These are phyloP conservation scores for Bothriochloa decipiens DNA, from an alignment of 176 grass and related monocot species.

Conservation along the genomic window DNA sequence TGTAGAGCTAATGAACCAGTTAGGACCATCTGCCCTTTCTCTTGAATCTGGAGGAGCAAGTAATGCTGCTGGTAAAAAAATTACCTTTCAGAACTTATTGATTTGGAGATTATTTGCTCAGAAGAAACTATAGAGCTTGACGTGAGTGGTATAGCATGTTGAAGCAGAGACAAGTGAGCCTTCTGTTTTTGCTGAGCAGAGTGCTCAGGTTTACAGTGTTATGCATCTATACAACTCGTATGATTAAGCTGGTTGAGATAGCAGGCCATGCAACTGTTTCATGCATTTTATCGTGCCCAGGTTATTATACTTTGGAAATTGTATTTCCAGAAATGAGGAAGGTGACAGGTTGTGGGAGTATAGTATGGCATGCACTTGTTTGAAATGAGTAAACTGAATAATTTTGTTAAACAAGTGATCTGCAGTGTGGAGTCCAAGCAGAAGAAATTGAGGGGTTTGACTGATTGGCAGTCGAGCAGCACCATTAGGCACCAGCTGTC, in stretches of 20 bases:
- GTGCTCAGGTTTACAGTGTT: conserved; percentile 46
- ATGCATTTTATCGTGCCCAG: conserved; percentile 43
- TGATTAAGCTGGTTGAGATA: conserved; percentile 46
- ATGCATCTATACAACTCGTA: conserved; percentile 57
- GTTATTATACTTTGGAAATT: conserved; percentile 39
- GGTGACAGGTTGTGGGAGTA: neutral
- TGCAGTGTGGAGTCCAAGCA: neutral
- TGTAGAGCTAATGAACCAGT: conserved; percentile 30
- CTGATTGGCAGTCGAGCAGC: neutral
- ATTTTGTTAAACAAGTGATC: conserved; percentile 1
- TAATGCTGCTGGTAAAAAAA: conserved; percentile 51
- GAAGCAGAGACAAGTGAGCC: conserved; percentile 37
- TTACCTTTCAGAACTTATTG: conserved; percentile 65
- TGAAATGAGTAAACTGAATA: conserved; percentile 5
- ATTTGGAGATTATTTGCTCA: conserved; percentile 49
- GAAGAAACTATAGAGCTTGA: conserved; percentile 48
- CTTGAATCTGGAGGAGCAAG: conserved; percentile 60
- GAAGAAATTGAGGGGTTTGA: neutral
- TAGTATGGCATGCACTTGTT: conserved; percentile 7
- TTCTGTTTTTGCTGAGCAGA: conserved; percentile 45
- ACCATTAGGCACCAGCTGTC: neutral
- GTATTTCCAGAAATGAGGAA: neutral
- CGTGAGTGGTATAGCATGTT: conserved; percentile 49
- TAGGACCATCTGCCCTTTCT: conserved; percentile 52
- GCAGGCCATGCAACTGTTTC: conserved; percentile 52